Base-by-base conservation (phyloP, 2,329 filamentous ascomycete genomes). In the Pleomassaria siparia region DNA sequence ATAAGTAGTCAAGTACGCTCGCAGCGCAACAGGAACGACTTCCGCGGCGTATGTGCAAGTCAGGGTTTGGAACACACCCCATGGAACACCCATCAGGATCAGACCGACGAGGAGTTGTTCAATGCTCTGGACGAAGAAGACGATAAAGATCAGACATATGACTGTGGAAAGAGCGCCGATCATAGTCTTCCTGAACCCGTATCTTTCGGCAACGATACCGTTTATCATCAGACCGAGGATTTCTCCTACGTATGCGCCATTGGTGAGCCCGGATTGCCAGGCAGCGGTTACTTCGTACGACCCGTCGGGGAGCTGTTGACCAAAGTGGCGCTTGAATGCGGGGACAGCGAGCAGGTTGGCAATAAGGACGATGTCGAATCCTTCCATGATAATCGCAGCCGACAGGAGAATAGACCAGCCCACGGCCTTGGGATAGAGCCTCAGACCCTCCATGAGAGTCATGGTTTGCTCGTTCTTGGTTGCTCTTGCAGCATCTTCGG, bases 321-420 rank as follows among this genome's bases (percentile, higher is more conserved):
- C 75, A 46, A 72, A 78, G 44, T 62, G 64, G 40, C 59, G 51
- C 51, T 76, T 72, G 69, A 78, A 78, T 9, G 70, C 66, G 4
- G 71, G 72, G 13, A 75, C 74, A 24, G 67, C 74, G 53, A 82
- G 89, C 59, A 94, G 88, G 69, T 90, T 91, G 74, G 86, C 88
- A 65, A 92, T 85, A 50, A 95, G 76, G 59, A 82, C 84, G 50
- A 92, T 80, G 69, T 95, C 89, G 74, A 91, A 95, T 7, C 89
- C 90, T 70, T 95, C 90, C 91, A 96, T 96, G 60, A 84, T 84
- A 66, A 95, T 94, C 67, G 87, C 89, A 0, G 88, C 90, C 11
- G 88, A 92, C 69, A 96, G 90, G 49, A 95, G 76, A 42, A 95
- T 66, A 60, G 86, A 89, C 89, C 89, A 96, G 12, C 75, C 80